Base-by-base conservation (phyloP, 2,329 filamentous ascomycete genomes). In the Hymenoscyphus repandus region DNA sequence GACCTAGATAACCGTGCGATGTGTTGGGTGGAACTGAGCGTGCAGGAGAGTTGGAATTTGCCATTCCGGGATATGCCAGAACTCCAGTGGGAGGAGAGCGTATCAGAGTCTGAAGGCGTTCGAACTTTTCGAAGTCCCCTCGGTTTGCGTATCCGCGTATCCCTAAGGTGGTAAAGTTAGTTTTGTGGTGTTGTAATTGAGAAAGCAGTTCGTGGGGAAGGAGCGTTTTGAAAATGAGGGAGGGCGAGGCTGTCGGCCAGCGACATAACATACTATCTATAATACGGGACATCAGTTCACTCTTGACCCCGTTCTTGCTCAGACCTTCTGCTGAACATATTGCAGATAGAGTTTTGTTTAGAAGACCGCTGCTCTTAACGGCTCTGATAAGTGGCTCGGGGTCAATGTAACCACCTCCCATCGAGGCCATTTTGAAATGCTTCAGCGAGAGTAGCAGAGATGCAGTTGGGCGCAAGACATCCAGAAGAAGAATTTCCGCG, bases 231-330 rank as follows among this genome's bases (percentile, higher is more conserved):
- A 46, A 45, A 37, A 33, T 36, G 18, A 20, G 39, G 33, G 39
- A 32, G n/a, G 32, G 22, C n/a, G 20, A 15, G 32, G 34, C 4
- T 22, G 41, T 2, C 30, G 30, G 17, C 17, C 15, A 34, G 15
- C 11, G 43, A 18, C 10, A 43, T 36, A 50, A 82, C 88, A 70
- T 76, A 97, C 93, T 80, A 52, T 80, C 74, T 56, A 86, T 80
- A 54, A 96, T 87, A 62, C 92, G 85, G 52, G 74, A 72, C 70
- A 96, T 90, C 53, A 97, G 74, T 38, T 87, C 80, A 32, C 83
- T 81, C 74, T 99, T 99, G 63, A 93, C 85, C 17, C 93, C 93
- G 27, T 85, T 88, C 54, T 88, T 86, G 58, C 81, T 79, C 33
- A 95, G 74, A 42, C 83, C 79, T 71, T 95, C 88, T 54, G 79